Conservation (phyloP, 371 early-diverging fungal genomes). For the Mortierella sp. region DNA sequence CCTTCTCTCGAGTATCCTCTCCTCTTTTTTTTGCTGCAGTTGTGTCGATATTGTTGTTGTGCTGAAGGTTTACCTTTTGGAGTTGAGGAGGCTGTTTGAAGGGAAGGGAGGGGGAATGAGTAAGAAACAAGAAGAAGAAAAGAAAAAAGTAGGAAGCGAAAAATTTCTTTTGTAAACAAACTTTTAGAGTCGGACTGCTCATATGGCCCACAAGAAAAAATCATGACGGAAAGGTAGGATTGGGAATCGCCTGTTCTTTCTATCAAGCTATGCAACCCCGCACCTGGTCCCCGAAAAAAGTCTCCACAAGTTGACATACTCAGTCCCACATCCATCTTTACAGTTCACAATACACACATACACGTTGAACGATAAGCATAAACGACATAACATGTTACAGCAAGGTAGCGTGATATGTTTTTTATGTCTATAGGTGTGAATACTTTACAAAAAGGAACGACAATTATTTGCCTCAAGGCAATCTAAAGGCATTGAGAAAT, state of each 20-base stretch:
- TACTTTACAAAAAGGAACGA: background rate
- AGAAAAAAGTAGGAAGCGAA: background rate
- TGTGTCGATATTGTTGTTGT: background rate
- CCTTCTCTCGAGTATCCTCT: background rate
- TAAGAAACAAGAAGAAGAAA: slow-evolving; percentile 10
- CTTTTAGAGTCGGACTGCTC: too few relatives aligned
- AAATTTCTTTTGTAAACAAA: slow-evolving; percentile 22
- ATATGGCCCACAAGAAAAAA: too few relatives aligned
- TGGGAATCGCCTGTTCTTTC: background rate
- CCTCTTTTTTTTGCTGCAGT: background rate
- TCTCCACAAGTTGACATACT: too few relatives aligned
- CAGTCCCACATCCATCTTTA: background rate
- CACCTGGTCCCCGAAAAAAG: too few relatives aligned
- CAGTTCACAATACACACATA: too few relatives aligned
- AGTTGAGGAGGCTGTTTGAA: background rate
- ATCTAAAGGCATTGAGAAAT: background rate
- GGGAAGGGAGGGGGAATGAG: slow-evolving; percentile 6
- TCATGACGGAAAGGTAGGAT: background rate
- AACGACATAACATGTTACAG: background rate
- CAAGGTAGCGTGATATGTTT: background rate
- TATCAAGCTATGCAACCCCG: too few relatives aligned
- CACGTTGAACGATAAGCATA: too few relatives aligned
- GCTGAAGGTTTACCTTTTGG: slow-evolving; percentile 5
- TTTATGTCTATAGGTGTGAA: slow-evolving; percentile 4
- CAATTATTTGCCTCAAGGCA: background rate